A percentile compares a stretch with the other conserved stretches of the same genome.
phyloP scores from a whole-genome alignment of 2,329 filamentous ascomycete species.

The Elsinoe perseae region DNA sequence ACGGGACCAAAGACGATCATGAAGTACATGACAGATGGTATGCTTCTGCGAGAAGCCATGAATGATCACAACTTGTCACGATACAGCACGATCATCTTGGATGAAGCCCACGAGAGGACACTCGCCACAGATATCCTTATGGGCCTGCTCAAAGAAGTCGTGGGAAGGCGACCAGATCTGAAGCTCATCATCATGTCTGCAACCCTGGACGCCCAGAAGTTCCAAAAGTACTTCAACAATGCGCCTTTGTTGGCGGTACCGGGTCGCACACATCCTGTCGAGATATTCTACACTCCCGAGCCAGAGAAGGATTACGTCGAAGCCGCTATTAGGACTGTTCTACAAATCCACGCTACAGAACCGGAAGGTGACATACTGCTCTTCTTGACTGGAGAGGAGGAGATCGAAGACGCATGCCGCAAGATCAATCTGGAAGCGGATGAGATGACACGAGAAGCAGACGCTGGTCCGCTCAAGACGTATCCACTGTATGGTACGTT shows the following conservation, averaged over 20 bases:
- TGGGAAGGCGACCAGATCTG: slow-evolving; percentile 71
- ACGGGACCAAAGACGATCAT: slow-evolving; percentile 81
- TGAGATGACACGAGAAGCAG: slow-evolving; percentile 83
- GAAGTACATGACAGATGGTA: slow-evolving; percentile 99
- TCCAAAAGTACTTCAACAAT: slow-evolving; percentile 93
- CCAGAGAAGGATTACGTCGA: slow-evolving; percentile 96
- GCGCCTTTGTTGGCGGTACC: slow-evolving; percentile 90
- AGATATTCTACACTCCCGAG: slow-evolving; percentile 97
- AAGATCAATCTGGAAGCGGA: slow-evolving; percentile 88
- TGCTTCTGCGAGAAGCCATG: slow-evolving; percentile 94
- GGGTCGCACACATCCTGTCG: slow-evolving; percentile 89
- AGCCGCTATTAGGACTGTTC: slow-evolving; percentile 83
- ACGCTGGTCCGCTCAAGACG: slow-evolving; percentile 79
- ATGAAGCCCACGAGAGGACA: slow-evolving; percentile 96
- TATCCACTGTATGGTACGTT: slow-evolving; percentile 93
- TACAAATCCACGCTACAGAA: slow-evolving; percentile 94
- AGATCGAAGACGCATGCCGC: slow-evolving; percentile 92
- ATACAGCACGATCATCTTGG: slow-evolving; percentile 96
- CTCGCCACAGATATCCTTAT: slow-evolving; percentile 96
- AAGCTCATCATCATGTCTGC: slow-evolving; percentile 99
- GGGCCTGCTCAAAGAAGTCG: slow-evolving; percentile 88
- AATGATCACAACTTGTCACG: slow-evolving; percentile 84
- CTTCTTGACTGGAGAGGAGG: slow-evolving; percentile 95
- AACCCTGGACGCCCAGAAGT: slow-evolving; percentile 94
- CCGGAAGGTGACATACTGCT: slow-evolving; percentile 85